These are phyloP conservation scores for Lagerstroemia speciosa DNA, from an alignment of 345 rosid genomes.

Conservation along the genomic window DNA sequence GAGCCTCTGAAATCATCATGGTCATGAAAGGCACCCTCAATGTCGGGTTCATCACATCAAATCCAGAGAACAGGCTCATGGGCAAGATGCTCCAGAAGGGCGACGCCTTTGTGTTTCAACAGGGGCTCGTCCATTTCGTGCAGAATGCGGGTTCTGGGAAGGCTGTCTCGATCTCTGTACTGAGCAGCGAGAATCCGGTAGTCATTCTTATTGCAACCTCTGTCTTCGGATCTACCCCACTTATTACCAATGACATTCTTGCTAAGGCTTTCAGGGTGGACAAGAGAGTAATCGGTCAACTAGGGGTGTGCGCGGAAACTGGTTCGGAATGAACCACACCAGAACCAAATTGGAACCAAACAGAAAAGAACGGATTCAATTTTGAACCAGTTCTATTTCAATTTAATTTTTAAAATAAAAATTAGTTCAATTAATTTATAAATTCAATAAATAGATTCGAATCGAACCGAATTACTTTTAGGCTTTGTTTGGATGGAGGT, in stretches of 20 bases:
- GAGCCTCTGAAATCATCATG: slow-evolving; percentile 15
- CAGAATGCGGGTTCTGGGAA: slow-evolving; percentile 11
- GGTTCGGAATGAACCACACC: too few species aligned
- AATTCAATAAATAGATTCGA: too few species aligned
- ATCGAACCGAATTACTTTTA: too few species aligned
- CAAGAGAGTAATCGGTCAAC: slow-evolving; percentile 6
- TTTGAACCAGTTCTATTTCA: too few species aligned
- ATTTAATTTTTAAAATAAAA: too few species aligned
- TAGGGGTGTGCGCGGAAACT: too few species aligned
- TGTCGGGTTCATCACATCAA: slow-evolving; percentile 21
- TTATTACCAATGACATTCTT: slow-evolving; percentile 12
- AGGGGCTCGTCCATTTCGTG: slow-evolving; percentile 22
- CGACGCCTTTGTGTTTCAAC: slow-evolving; percentile 16
- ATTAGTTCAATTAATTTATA: too few species aligned
- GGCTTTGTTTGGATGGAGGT: too few species aligned
- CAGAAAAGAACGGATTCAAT: too few species aligned
- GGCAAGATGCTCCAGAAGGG: slow-evolving; percentile 18
- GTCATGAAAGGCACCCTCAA: slow-evolving; percentile 19
- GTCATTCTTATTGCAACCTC: slow-evolving; percentile 12
- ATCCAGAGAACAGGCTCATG: slow-evolving; percentile 18
- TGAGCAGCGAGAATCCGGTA: slow-evolving; percentile 23
- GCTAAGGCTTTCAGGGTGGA: slow-evolving; percentile 24
- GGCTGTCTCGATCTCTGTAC: slow-evolving; percentile 7
- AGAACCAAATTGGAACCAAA: too few species aligned
- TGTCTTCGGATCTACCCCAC: slow-evolving; percentile 18